phyloP scores from a whole-genome alignment of 2,329 filamentous ascomycete species.

The Zasmidium cellare region DNA sequence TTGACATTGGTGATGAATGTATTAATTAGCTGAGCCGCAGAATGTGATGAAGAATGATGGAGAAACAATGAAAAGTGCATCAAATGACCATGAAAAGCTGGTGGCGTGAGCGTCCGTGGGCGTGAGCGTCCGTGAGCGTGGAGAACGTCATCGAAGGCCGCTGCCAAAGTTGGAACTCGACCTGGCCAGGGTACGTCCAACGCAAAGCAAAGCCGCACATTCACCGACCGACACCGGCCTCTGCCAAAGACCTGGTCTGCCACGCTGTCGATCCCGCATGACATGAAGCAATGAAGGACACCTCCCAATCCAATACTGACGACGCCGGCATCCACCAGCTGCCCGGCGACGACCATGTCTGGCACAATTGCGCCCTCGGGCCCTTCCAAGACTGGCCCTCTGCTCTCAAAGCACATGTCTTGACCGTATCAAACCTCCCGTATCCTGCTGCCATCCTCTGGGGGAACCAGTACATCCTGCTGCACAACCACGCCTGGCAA shows the following conservation, averaged over 20 bases:
- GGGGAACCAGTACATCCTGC: conserved; percentile 38
- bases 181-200: no score
- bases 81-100: background rate
- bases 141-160: no score
- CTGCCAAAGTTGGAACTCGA: no score
- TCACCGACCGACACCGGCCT: no score
- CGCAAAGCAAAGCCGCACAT: no score
- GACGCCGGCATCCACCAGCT: conserved; percentile 4
- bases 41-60: background rate
- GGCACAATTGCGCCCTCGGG: conserved; percentile 32
- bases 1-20: no score
- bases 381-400: conserved; percentile 38
- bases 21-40: background rate
- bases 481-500: conserved; percentile 46
- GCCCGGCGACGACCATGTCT: conserved; percentile 15
- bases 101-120: background rate
- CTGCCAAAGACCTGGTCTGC: no score
- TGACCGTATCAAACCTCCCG: conserved; percentile 41
- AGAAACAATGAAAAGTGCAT: no score
- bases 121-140: no score
- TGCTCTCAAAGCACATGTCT: conserved; percentile 25
- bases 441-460: conserved; percentile 47
- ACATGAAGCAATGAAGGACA: conserved; percentile 16
- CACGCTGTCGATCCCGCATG: background rate
- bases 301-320: conserved; percentile 1